These are phyloP conservation scores for Pouteria campechiana DNA, from an alignment of 179 eudicot genomes.

Conservation along the genomic window DNA sequence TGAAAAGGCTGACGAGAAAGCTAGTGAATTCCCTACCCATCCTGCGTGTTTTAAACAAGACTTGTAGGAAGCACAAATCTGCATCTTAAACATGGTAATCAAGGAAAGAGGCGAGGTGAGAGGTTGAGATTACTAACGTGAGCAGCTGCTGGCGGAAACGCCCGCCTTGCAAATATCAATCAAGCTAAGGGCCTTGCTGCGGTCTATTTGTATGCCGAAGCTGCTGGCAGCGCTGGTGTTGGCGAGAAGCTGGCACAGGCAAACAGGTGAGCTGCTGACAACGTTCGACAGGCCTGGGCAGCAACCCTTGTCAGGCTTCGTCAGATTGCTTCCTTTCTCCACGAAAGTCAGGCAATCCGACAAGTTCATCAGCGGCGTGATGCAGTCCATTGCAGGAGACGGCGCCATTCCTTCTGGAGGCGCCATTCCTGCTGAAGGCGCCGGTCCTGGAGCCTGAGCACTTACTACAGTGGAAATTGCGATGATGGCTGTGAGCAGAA, in stretches of 20 bases:
- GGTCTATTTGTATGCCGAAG: constrained; percentile 24
- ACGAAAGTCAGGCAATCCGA: constrained; percentile 49
- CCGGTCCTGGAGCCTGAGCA: too few relatives aligned
- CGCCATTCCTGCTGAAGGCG: constrained; percentile 3
- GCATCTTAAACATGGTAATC: too few relatives aligned
- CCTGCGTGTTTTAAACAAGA: too few relatives aligned
- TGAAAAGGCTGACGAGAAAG: too few relatives aligned
- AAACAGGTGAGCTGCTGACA: constrained; percentile 34
- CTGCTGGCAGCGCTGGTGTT: constrained; percentile 4
- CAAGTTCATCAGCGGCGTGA: constrained; percentile 17
- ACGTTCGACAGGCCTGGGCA: constrained; percentile 48
- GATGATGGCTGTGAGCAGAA: too few relatives aligned
- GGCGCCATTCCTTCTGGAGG: constrained; percentile 4
- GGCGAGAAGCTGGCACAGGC: constrained; percentile 38
- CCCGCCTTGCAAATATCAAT: too few relatives aligned
- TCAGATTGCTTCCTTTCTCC: constrained; percentile 27
- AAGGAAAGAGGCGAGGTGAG: too few relatives aligned
- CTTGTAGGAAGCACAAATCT: too few relatives aligned
- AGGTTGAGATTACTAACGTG: too few relatives aligned
- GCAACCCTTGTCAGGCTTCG: constrained; percentile 31
- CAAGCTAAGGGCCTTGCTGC: constrained; percentile 25
- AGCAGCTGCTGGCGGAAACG: too few relatives aligned
- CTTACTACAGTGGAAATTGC: too few relatives aligned
- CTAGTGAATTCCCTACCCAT: too few relatives aligned
- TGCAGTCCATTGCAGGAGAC: constrained; percentile 28